Evolutionary conservation across 2,329 filamentous ascomycete species (phyloP).

Genomic region (Setomelanomma holmii): DNA sequence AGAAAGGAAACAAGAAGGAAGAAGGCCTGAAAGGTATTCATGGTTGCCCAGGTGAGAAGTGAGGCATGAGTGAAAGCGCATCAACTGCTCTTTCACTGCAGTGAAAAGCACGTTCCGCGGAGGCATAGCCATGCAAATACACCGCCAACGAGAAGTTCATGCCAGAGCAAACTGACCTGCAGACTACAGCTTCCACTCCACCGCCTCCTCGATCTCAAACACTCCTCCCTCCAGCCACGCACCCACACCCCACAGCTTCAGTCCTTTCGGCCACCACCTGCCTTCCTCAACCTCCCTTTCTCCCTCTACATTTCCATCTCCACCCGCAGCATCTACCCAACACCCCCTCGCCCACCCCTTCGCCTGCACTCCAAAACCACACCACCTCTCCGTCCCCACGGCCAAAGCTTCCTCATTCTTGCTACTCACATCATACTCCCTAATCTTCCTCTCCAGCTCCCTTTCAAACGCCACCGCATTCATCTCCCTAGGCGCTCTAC

Average conservation of each 20-base stretch:
- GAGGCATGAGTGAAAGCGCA: background rate
- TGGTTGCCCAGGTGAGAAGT: background rate
- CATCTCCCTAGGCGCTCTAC: slow-evolving; percentile 16
- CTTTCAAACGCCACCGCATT: slow-evolving; percentile 14
- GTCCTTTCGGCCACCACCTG: slow-evolving; percentile 29
- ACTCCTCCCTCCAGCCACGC: slow-evolving; percentile 40
- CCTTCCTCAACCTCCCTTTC: slow-evolving; percentile 1
- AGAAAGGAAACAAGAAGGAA: background rate
- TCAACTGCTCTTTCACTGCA: background rate
- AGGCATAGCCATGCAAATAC: too few relatives aligned
- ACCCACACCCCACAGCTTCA: slow-evolving; percentile 33
- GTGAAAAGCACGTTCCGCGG: background rate
- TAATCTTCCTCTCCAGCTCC: slow-evolving; percentile 12
- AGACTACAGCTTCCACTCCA: slow-evolving; percentile 38
- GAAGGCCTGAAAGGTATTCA: background rate
- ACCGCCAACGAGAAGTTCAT: too few relatives aligned
- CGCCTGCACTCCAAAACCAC: slow-evolving; percentile 25
- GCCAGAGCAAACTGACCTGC: too few relatives aligned
- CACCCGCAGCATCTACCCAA: slow-evolving; percentile 28
- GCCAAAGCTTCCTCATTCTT: slow-evolving; percentile 26
- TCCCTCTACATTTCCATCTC: slow-evolving; percentile 5
- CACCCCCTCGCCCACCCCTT: slow-evolving; percentile 33
- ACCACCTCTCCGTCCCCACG: slow-evolving; percentile 36
- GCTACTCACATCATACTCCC: slow-evolving; percentile 29
- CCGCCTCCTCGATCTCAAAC: slow-evolving; percentile 26